phyloP scores from a whole-genome alignment of 139 green algal genomes.

The Chlamydomonas urium region DNA sequence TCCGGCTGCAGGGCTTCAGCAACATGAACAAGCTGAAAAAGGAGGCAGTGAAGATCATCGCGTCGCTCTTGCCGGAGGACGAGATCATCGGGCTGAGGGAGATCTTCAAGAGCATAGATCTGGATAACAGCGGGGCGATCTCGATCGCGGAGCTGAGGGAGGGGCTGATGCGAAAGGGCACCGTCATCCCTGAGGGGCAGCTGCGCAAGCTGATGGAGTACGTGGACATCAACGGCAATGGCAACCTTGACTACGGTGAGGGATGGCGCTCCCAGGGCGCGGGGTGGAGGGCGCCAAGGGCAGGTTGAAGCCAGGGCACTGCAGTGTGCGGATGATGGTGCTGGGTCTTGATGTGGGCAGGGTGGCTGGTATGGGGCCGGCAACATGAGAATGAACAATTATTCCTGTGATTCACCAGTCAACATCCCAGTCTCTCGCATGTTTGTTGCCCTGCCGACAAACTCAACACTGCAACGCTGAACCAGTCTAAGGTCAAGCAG shows the following conservation, averaged over 20 bases:
- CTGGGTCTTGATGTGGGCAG: too few relatives aligned
- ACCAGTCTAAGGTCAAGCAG: conserved; percentile 71
- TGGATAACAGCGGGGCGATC: conserved; percentile 86
- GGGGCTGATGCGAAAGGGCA: conserved; percentile 60
- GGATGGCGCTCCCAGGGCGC: too few relatives aligned
- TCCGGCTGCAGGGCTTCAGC: conserved; percentile 61
- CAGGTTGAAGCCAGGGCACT: too few relatives aligned
- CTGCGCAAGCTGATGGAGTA: background rate
- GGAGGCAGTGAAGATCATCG: conserved; percentile 79
- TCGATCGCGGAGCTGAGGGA: conserved; percentile 76
- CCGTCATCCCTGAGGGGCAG: background rate
- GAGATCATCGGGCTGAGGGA: conserved; percentile 86
- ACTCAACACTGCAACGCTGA: conserved; percentile 74
- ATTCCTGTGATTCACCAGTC: too few relatives aligned
- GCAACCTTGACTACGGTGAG: conserved; percentile 80
- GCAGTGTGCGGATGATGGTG: too few relatives aligned
- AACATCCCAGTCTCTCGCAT: too few relatives aligned
- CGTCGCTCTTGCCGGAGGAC: conserved; percentile 71
- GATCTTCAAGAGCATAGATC: conserved; percentile 87
- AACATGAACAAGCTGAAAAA: conserved; percentile 95
- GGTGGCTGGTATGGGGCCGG: too few relatives aligned
- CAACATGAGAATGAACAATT: too few relatives aligned
- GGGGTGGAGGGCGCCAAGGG: too few relatives aligned
- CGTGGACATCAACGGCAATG: conserved; percentile 65
- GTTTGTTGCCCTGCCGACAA: too few relatives aligned